Evolutionary conservation across 2,329 filamentous ascomycete genomes (phyloP).

Genomic region (Curvularia sp.): DNA sequence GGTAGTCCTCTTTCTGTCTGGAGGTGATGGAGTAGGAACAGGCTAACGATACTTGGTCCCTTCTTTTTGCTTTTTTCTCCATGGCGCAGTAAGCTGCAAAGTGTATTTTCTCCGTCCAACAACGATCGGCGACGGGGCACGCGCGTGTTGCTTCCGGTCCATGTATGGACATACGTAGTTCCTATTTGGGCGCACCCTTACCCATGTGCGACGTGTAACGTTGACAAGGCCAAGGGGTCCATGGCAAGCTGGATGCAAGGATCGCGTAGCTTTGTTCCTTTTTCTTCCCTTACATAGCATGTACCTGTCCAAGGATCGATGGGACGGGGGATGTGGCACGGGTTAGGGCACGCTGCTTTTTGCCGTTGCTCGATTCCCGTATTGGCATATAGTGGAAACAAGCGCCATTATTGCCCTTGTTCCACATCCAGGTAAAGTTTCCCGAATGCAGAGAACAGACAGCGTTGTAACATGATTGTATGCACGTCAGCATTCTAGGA

Average conservation of each 20-base stretch:
- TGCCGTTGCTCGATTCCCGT: background rate
- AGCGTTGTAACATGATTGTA: background rate
- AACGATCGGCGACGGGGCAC: background rate
- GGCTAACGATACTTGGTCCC: background rate
- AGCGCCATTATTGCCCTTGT: background rate
- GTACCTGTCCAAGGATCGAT: background rate
- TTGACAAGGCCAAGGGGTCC: background rate
- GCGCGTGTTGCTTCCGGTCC: background rate
- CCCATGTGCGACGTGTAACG: background rate
- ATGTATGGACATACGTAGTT: background rate
- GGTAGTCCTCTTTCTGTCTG: background rate
- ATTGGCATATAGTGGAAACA: background rate
- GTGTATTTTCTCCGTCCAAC: background rate
- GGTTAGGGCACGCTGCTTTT: background rate
- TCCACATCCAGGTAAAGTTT: background rate
- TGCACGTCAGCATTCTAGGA: conserved; percentile 2
- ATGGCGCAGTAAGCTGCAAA: background rate
- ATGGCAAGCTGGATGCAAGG: background rate
- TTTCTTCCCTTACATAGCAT: background rate
- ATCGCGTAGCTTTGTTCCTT: background rate
- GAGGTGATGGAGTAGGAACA: too few species aligned
- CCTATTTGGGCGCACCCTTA: background rate
- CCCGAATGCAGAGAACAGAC: background rate
- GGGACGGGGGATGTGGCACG: background rate
- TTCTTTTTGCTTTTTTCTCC: background rate